Percentiles rank a stretch among this genome's conserved stretches.
Evolutionary conservation across 352 stramenopile genomes (phyloP).

Genomic region (Phytophthora brassicae): DNA sequence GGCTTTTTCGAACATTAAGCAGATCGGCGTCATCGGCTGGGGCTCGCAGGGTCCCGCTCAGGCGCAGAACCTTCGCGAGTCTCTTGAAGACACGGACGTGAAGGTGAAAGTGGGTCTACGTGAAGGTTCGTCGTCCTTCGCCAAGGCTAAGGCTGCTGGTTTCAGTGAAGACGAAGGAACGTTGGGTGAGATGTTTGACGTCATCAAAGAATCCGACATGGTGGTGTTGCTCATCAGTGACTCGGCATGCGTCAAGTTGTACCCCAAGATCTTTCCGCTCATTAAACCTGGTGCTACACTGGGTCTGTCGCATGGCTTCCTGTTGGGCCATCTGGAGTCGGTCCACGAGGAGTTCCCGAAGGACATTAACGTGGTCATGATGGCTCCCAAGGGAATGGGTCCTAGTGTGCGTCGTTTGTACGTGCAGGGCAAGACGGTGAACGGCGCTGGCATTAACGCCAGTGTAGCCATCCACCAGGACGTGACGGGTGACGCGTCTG

Average conservation of each 20-base stretch:
- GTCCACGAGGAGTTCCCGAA: conserved; percentile 95
- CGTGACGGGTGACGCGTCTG: conserved; percentile 91
- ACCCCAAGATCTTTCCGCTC: conserved; percentile 96
- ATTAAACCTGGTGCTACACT: conserved; percentile 96
- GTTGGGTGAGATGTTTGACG: conserved; percentile 95
- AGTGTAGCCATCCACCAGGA: conserved; percentile 96
- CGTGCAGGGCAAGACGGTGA: conserved; percentile 98
- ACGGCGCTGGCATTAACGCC: conserved; percentile 97
- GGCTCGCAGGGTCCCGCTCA: conserved; percentile 97
- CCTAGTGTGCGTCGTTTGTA: conserved; percentile 96
- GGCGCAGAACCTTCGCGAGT: conserved; percentile 97
- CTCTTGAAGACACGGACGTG: conserved; percentile 80
- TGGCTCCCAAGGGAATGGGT: conserved; percentile 98
- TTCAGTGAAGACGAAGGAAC: conserved; percentile 94
- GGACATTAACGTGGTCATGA: conserved; percentile 98
- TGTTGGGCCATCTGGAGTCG: conserved; percentile 96
- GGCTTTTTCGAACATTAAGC: conserved; percentile 96
- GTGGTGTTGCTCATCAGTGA: conserved; percentile 98
- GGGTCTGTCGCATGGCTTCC: conserved; percentile 96
- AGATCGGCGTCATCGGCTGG: conserved; percentile 98
- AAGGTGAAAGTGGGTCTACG: conserved; percentile 90
- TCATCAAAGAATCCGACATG: conserved; percentile 96
- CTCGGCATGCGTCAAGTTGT: conserved; percentile 93
- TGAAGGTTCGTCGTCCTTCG: conserved; percentile 73
- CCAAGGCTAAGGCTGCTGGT: conserved; percentile 86